Percentiles rank a stretch among this genome's conserved stretches.
Conservation (phyloP, 257 asterid species). For the Solanum arcanum region DNA sequence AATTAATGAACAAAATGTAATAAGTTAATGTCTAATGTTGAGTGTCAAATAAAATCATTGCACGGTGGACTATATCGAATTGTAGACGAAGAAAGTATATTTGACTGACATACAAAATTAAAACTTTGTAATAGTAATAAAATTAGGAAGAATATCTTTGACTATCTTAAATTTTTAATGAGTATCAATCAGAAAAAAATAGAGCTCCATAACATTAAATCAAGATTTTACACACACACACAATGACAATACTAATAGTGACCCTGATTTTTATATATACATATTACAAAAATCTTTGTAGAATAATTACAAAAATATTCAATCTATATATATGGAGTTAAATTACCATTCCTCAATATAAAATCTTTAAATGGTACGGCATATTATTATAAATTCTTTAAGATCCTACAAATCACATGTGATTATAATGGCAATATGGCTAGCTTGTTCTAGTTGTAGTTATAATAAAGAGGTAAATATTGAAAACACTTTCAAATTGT, state of each 20-base stretch:
- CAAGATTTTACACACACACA: too few species aligned
- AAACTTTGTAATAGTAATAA: too few species aligned
- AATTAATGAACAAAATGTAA: neutral
- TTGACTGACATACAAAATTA: neutral
- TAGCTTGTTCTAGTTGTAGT: too few species aligned
- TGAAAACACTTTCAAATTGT: too few species aligned
- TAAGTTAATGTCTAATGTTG: neutral
- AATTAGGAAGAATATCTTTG: neutral
- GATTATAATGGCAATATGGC: too few species aligned
- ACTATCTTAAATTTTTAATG: neutral
- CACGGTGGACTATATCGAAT: neutral
- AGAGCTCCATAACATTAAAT: too few species aligned
- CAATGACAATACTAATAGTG: neutral
- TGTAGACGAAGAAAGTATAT: neutral
- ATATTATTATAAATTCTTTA: too few species aligned
- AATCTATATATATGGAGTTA: neutral
- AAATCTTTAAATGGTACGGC: too few species aligned
- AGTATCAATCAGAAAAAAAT: too few species aligned
- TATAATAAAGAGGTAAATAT: too few species aligned
- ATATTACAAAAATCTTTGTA: too few species aligned
- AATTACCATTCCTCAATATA: neutral
- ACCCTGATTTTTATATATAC: neutral
- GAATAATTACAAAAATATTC: neutral
- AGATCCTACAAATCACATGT: too few species aligned
- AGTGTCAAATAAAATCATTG: neutral